Evolutionary conservation across 2,329 filamentous ascomycete genomes (phyloP).

Genomic region (Penicillium brevicompactum): DNA sequence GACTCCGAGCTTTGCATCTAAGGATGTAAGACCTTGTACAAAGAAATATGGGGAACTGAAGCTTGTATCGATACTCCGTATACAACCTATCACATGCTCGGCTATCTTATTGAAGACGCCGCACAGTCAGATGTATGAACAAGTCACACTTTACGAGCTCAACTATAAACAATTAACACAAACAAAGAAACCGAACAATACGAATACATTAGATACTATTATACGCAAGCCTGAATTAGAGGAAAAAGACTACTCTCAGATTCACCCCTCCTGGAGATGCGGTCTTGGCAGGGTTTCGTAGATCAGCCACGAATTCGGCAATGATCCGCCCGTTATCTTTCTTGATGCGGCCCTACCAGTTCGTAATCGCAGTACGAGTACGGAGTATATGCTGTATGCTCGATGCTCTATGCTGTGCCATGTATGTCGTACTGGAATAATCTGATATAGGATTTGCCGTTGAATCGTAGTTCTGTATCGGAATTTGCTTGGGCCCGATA

Average conservation of each 20-base stretch:
- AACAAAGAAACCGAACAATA: not conserved
- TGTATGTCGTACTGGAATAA: not conserved
- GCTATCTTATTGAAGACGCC: constrained; percentile 23
- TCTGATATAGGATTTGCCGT: not conserved
- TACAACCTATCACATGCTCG: constrained; percentile 30
- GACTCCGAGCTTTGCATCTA: not conserved
- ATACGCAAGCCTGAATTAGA: not conserved
- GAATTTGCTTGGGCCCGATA: constrained; percentile 15
- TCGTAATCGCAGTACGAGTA: not conserved
- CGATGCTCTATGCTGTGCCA: not conserved
- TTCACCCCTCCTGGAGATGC: constrained; percentile 14
- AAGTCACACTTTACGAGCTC: not conserved
- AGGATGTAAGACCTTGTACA: not conserved
- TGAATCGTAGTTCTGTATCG: not conserved
- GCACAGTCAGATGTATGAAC: constrained; percentile 5
- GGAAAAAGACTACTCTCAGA: not conserved
- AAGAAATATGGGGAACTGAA: constrained; percentile 2
- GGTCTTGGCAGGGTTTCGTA: constrained; percentile 26
- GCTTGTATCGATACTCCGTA: not conserved
- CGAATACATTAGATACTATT: not conserved
- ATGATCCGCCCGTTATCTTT: constrained; percentile 19
- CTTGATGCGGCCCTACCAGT: constrained; percentile 10
- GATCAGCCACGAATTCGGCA: constrained; percentile 23
- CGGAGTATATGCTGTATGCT: not conserved
- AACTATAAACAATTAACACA: not conserved